Evolutionary conservation across 23 red algal genomes (phyloP), one percentile per base, ranked within the genome.

Genomic region (Agarophyton chilense): DNA sequence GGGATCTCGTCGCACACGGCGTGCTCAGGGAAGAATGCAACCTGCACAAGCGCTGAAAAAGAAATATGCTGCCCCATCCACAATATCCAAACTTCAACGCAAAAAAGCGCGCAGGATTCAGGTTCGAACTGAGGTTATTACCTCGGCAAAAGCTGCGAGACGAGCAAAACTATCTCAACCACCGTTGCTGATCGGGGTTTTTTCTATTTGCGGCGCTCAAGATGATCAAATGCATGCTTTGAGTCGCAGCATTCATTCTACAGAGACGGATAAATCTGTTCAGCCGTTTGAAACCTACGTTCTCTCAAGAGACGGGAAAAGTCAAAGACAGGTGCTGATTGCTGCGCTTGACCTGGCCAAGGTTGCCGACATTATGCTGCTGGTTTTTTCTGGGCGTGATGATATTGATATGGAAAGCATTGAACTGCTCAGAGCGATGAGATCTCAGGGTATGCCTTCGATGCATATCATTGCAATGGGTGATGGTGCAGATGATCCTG

Each of bases 321-420:
- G 14, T 18, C 66, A 83, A 21, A 25, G 90, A 39, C 78, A 83
- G 28, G 70, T 83, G 35, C 54, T 93, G 33, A 63, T 83, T 35
- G 63, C 78, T 16, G 77, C 78, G 11, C 64, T 94, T 63, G 92
- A 94, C 40, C 34, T 71, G 40, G 92, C 73, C 6, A 94, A 88
- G 31, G 92, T 94, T 21, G 80, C 71, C 33, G 92, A 94, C 52
- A 53, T 94, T 24, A 52, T 94, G 34, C 72, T 94, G 10, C 46
- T 94, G 8, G 92, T 94, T n/a, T 88, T 88, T 82, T 52, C 36
- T 28, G 92, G 81, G 18, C 63, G 31, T 13, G 56, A 54, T 14
- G 82, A 87, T 53, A 71, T 94, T 32, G 82, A 94, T 71, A 39
- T 38, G 14, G 24, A 41, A 24, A 71, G 54, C 35, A 31, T 86